Base-by-base conservation (phyloP, 202 grass and related monocot genomes). In the Tripidium arundinaceum region DNA sequence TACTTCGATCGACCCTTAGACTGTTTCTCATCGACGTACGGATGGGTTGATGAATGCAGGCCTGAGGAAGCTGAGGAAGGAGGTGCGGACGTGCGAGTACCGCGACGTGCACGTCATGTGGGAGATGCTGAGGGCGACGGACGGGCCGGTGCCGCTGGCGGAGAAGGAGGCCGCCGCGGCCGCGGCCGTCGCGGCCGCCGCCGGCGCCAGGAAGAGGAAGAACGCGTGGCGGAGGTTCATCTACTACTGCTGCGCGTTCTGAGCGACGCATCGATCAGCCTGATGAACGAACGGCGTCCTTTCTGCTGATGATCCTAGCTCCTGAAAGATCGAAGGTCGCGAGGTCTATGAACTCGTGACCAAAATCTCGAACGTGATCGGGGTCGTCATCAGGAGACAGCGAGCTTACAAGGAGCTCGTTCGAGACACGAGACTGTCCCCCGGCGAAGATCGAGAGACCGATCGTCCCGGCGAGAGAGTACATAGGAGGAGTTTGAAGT, bases 71-170 rank as follows among this genome's bases (percentile, higher is more conserved):
- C 88, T 98, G 87, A 85, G 38, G 71, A 86, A 98, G 87, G 94
- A 98, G 84, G 94, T 98, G 79, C 87, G 86, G 73, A 98, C 92
- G 69, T 98, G 92, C 71, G 92, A 91, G 80, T 98, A 98, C 92
- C 83, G 25, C 36, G 94, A 94, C 71, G 90, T 94, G 68, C 91
- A 86, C 36, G 65, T 98, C 75, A 98, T 98, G 94, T 98, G 94
- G 94, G 84, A 92, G 86, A 94, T 98, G 87, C 90, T 98, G 40
- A 65, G 86, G 43, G 57, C 81, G 58, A 79, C 80, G 41, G 92
- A 86, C 38, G 58, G 41, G 29, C 80, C 74, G 40, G 61, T 87
- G 27, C 71, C 81, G 26, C 40, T 84, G n/a, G 83, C 79, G 50
- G 83, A 80, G 76, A 83, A 84, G 33, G 72, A 86, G 80, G 75